These are phyloP conservation scores for Mortierella sp. DNA, from an alignment of 371 early-diverging fungal species.

Conservation along the genomic window DNA sequence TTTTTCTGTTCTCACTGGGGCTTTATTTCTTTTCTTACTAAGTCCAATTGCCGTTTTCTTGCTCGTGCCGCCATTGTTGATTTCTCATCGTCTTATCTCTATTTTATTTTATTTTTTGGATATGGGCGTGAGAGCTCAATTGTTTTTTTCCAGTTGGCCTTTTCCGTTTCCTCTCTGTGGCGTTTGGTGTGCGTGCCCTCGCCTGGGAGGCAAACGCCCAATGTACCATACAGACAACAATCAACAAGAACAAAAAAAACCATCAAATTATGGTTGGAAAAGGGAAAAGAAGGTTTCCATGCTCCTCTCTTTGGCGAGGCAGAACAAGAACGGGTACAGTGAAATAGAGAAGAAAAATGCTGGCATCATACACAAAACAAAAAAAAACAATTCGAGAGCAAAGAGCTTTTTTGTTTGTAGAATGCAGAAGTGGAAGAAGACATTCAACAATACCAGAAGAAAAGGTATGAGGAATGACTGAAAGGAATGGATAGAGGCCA, in stretches of 20 bases:
- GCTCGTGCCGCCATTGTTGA: not conserved
- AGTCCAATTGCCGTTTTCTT: not conserved
- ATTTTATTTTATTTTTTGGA: not conserved
- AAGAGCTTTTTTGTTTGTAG: not conserved
- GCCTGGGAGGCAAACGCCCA: too few species aligned
- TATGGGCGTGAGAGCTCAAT: not conserved
- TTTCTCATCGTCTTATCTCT: not conserved
- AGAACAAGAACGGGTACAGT: too few species aligned
- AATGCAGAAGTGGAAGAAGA: not conserved
- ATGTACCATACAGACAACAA: too few species aligned
- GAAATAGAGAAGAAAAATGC: not conserved
- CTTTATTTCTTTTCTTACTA: not conserved
- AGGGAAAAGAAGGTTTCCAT: conserved; percentile 3
- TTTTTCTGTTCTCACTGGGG: not conserved
- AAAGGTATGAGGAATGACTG: not conserved
- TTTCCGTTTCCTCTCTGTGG: too few species aligned
- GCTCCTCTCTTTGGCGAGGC: too few species aligned
- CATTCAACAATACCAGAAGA: not conserved
- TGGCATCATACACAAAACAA: not conserved
- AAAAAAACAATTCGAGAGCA: not conserved
- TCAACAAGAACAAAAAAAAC: too few species aligned
- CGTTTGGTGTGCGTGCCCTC: too few species aligned
- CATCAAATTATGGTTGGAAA: not conserved
- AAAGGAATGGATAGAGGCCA: not conserved
- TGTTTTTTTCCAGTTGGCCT: not conserved